Evolutionary conservation across 176 grass and related monocot species (phyloP).

Genomic region (Melocanna baccifera): DNA sequence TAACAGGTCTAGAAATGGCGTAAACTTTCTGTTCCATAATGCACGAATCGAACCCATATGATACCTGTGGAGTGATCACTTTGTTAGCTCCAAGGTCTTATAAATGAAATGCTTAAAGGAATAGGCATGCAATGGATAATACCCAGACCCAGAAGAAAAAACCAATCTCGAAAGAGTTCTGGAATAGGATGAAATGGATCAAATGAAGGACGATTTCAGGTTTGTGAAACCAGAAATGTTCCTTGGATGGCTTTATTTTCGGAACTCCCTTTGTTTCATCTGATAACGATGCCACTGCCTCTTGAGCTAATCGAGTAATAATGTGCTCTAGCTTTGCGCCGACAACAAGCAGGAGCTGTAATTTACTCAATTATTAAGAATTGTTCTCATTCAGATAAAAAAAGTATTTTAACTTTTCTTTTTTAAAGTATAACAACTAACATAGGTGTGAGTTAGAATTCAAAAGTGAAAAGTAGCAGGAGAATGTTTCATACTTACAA

Average conservation of each 20-base stretch:
- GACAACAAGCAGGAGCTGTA: constrained; percentile 76
- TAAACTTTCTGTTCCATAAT: constrained; percentile 72
- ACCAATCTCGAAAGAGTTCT: constrained; percentile 90
- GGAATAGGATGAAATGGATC: constrained; percentile 97
- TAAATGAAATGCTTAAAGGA: background rate
- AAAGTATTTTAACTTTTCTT: background rate
- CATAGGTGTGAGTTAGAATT: background rate
- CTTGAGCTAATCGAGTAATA: constrained; percentile 72
- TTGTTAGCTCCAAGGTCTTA: background rate
- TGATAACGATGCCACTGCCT: constrained; percentile 25
- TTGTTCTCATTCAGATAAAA: background rate
- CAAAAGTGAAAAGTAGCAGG: background rate
- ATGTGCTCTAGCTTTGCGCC: constrained; percentile 88
- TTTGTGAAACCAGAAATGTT: constrained; percentile 72
- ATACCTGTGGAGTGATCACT: constrained; percentile 34
- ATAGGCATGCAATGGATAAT: constrained; percentile 7
- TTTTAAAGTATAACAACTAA: background rate
- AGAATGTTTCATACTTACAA: constrained; percentile 64
- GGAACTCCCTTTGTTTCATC: background rate
- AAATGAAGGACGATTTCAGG: constrained; percentile 63
- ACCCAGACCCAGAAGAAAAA: constrained; percentile 87
- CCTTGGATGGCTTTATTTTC: constrained; percentile 61
- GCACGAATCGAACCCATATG: constrained; percentile 75
- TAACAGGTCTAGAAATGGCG: constrained; percentile 59
- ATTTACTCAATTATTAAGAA: constrained; percentile 29